These are phyloP conservation scores for Hirsutella minnesotensis DNA, from an alignment of 2,329 filamentous ascomycete genomes.

Conservation along the genomic window DNA sequence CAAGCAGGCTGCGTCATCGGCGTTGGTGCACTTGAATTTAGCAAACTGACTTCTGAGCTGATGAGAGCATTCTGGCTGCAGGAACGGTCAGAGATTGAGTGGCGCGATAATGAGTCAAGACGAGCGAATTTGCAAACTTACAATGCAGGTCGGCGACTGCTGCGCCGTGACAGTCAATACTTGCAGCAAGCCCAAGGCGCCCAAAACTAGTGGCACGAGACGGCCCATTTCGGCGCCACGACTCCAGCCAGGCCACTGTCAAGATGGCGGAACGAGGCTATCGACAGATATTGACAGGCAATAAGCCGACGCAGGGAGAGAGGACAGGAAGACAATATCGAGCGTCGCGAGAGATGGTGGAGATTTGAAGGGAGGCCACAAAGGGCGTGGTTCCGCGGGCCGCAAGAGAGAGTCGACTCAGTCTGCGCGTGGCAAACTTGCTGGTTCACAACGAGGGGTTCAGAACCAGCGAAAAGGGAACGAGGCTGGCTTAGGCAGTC, in stretches of 20 bases:
- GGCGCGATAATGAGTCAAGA: not conserved
- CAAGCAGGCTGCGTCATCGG: constrained; percentile 24
- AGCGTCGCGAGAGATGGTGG: not conserved
- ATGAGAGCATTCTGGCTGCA: constrained; percentile 11
- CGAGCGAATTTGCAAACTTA: constrained; percentile 11
- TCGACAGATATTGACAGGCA: not conserved
- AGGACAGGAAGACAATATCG: not conserved
- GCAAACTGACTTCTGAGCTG: constrained; percentile 10
- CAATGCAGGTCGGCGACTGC: constrained; percentile 15
- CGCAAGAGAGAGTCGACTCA: too few species aligned
- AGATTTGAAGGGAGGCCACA: not conserved
- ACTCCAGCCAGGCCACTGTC: not conserved
- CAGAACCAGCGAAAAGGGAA: not conserved
- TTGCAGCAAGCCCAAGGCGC: constrained; percentile 16
- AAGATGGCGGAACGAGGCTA: not conserved
- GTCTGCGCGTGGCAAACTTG: too few species aligned
- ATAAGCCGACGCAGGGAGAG: not conserved
- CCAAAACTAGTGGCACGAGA: constrained; percentile 13
- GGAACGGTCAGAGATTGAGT: constrained; percentile 1
- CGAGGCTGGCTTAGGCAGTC: not conserved
- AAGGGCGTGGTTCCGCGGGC: not conserved
- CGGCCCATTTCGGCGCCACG: constrained; percentile 13
- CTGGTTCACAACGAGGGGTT: too few species aligned
- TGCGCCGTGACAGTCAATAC: constrained; percentile 13
- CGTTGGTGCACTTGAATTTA: constrained; percentile 14